These are phyloP conservation scores for Spinellus fusiger DNA, from an alignment of 192 early-diverging fungal species.

Conservation along the genomic window DNA sequence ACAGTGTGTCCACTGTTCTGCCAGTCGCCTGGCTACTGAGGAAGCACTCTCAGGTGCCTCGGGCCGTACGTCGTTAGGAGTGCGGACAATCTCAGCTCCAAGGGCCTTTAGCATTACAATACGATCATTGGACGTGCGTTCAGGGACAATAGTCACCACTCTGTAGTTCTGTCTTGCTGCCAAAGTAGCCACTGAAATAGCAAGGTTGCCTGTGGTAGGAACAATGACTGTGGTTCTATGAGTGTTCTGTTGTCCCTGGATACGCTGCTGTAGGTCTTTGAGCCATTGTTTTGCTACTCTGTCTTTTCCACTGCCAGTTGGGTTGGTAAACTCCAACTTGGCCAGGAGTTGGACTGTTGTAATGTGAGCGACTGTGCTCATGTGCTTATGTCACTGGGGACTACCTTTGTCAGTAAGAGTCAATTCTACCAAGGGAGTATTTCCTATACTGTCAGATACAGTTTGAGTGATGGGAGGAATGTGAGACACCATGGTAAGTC, in stretches of 20 bases:
- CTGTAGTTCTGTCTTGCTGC: slow-evolving; percentile 35
- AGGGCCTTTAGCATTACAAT: slow-evolving; percentile 59
- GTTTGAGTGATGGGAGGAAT: slow-evolving; percentile 16
- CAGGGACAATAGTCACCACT: slow-evolving; percentile 57
- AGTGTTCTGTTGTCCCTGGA: not conserved
- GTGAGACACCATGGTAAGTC: no score
- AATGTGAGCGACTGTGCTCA: not conserved
- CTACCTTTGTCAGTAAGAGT: no score
- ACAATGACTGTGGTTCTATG: slow-evolving; percentile 50
- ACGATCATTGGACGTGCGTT: slow-evolving; percentile 67
- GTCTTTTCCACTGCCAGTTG: slow-evolving; percentile 67
- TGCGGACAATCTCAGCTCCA: slow-evolving; percentile 65
- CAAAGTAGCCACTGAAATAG: slow-evolving; percentile 58
- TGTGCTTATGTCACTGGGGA: not conserved
- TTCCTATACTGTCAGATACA: slow-evolving; percentile 24
- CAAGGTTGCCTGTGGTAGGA: slow-evolving; percentile 68
- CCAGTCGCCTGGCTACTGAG: slow-evolving; percentile 53
- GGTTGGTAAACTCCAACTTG: slow-evolving; percentile 73
- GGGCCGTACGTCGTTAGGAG: slow-evolving; percentile 58
- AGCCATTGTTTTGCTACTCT: slow-evolving; percentile 57
- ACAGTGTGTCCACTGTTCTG: slow-evolving; percentile 38
- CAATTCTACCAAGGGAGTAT: slow-evolving; percentile 25
- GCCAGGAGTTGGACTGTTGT: slow-evolving; percentile 53
- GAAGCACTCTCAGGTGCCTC: slow-evolving; percentile 60
- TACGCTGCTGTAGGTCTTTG: slow-evolving; percentile 3